These are phyloP conservation scores for Emmonsia crescens DNA, from an alignment of 2,329 filamentous ascomycete species.

Conservation along the genomic window DNA sequence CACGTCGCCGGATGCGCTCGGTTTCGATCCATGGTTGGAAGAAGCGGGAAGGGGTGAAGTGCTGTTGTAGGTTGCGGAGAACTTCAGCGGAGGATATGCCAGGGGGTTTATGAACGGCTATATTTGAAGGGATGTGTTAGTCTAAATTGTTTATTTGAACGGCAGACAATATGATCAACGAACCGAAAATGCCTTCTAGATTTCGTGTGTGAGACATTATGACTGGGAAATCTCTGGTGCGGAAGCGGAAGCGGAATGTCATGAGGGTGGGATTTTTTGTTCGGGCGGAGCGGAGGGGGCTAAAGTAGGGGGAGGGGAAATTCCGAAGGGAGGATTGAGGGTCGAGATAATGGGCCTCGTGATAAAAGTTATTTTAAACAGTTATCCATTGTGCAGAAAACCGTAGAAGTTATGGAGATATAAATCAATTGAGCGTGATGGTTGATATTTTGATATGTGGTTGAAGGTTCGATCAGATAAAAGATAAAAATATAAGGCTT, in stretches of 20 bases:
- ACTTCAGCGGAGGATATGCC: slow-evolving; percentile 82
- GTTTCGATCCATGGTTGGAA: slow-evolving; percentile 68
- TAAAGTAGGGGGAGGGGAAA: neutral
- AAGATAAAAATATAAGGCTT: neutral
- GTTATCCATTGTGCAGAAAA: neutral
- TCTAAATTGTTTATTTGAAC: slow-evolving; percentile 7
- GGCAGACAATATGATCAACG: slow-evolving; percentile 15
- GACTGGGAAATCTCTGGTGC: slow-evolving; percentile 22
- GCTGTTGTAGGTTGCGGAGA: slow-evolving; percentile 72
- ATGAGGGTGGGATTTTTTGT: slow-evolving; percentile 13
- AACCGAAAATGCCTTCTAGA: slow-evolving; percentile 55
- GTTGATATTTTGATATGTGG: neutral
- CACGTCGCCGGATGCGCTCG: slow-evolving; percentile 46
- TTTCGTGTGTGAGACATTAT: slow-evolving; percentile 39
- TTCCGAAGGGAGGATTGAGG: neutral
- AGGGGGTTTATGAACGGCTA: slow-evolving; percentile 87
- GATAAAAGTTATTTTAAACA: neutral
- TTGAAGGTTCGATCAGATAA: neutral
- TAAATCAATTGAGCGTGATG: neutral
- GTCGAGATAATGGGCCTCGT: neutral
- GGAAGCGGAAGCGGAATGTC: slow-evolving; percentile 21
- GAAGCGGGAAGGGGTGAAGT: slow-evolving; percentile 68
- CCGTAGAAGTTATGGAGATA: neutral
- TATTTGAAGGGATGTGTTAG: neutral
- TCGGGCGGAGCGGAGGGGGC: neutral